Percentiles rank a stretch among this genome's conserved stretches.
These are phyloP conservation scores for Phytophthora vignae DNA, from an alignment of 352 stramenopile species.

Conservation along the genomic window DNA sequence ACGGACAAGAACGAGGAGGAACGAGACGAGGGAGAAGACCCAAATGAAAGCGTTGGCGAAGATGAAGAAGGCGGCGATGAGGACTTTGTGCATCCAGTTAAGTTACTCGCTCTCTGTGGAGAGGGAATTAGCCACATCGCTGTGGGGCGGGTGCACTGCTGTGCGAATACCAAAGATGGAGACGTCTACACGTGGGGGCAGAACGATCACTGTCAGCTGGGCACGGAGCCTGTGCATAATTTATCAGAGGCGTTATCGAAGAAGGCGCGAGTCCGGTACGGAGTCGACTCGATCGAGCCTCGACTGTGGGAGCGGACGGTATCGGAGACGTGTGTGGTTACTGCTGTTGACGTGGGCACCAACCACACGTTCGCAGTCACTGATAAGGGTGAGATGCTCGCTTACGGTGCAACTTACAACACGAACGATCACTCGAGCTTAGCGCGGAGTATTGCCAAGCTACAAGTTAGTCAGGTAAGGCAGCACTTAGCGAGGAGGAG, in stretches of 20 bases:
- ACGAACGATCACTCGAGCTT: constrained; percentile 68
- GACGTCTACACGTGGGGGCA: constrained; percentile 89
- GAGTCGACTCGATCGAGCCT: constrained; percentile 64
- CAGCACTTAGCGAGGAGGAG: background rate
- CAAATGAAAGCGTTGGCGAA: constrained; percentile 25
- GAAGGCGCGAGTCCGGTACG: constrained; percentile 69
- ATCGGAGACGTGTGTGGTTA: constrained; percentile 61
- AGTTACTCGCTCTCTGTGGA: constrained; percentile 65
- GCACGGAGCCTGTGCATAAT: constrained; percentile 69
- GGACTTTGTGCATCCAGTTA: constrained; percentile 77
- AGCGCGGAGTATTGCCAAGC: constrained; percentile 59
- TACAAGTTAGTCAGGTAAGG: constrained; percentile 65
- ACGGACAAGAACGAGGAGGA: constrained; percentile 29
- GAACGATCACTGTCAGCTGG: constrained; percentile 85
- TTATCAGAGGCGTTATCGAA: constrained; percentile 58
- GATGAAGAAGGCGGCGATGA: constrained; percentile 58
- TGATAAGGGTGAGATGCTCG: constrained; percentile 56
- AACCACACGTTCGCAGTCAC: constrained; percentile 80
- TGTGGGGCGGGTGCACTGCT: constrained; percentile 81
- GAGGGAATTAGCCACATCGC: constrained; percentile 79
- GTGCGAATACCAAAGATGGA: constrained; percentile 76
- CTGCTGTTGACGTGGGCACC: constrained; percentile 66
- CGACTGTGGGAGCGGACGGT: constrained; percentile 77
- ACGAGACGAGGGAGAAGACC: constrained; percentile 17
- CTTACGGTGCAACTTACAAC: constrained; percentile 76